Evolutionary conservation across 2,329 filamentous ascomycete genomes (phyloP).

Genomic region (Aspergillus neoniger): DNA sequence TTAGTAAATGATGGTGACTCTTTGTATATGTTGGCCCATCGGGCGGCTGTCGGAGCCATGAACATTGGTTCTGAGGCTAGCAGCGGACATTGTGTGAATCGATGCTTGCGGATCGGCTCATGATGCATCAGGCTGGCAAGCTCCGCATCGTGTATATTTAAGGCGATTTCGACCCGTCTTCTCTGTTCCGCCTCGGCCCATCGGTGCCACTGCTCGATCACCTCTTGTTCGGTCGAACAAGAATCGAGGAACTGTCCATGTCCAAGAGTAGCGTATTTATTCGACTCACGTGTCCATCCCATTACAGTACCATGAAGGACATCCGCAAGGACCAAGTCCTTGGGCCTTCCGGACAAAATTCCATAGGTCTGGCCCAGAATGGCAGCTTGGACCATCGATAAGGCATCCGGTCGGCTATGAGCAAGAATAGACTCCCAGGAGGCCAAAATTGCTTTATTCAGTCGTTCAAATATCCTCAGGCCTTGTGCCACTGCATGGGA

Average conservation of each 20-base stretch:
- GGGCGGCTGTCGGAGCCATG: slow-evolving; percentile 19
- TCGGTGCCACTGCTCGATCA: slow-evolving; percentile 23
- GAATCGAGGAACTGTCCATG: background rate
- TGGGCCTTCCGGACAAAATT: slow-evolving; percentile 30
- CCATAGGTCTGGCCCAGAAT: slow-evolving; percentile 34
- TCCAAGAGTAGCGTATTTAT: slow-evolving; percentile 19
- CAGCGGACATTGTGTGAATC: slow-evolving; percentile 8
- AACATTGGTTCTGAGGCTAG: slow-evolving; percentile 23
- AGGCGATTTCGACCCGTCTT: slow-evolving; percentile 28
- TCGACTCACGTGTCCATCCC: slow-evolving; percentile 32
- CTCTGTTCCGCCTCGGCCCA: slow-evolving; percentile 32
- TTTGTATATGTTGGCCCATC: slow-evolving; percentile 15
- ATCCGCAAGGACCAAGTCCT: slow-evolving; percentile 30
- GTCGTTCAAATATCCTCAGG: slow-evolving; percentile 30
- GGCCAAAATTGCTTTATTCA: slow-evolving; percentile 28
- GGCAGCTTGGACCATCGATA: slow-evolving; percentile 31
- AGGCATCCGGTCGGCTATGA: slow-evolving; percentile 18
- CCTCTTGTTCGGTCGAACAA: slow-evolving; percentile 15
- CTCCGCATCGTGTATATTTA: slow-evolving; percentile 34
- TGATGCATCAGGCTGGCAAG: slow-evolving; percentile 27
- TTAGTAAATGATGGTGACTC: background rate
- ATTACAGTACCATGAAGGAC: slow-evolving; percentile 34
- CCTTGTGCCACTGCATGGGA: slow-evolving; percentile 31
- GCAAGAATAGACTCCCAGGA: slow-evolving; percentile 24
- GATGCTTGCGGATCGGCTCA: slow-evolving; percentile 20